Evolutionary conservation across 352 stramenopile genomes (phyloP), one percentile per base, ranked within the genome.

Genomic region (Globisporangium middletonii): DNA sequence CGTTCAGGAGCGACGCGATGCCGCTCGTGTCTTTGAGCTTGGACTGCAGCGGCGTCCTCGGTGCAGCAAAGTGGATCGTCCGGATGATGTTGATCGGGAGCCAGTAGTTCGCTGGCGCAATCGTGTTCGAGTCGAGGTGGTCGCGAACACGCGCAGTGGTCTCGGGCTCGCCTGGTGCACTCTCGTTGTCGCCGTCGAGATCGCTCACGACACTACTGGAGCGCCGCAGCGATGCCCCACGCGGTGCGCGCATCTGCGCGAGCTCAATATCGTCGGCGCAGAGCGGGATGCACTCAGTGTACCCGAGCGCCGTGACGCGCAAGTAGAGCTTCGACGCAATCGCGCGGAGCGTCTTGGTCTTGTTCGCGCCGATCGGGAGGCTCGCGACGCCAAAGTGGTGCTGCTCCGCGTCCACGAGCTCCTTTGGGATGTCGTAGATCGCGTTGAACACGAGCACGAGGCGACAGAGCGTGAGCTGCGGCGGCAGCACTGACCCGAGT

Each of bases 21-120:
- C 81, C 83, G 38, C 79, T 90, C 6, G 78, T 89, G 23, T 94
- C 83, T 47, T 88, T 86, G 16, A 92, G 55, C 53, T 89, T 92
- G 1, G 81, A 76, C 37, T 88, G 71, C 4, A 94, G 68, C 2
- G 79, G 77, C 2, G 83, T 94, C 3, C 78, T 72, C 9, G 83
- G 83, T 2, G 83, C 74, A 50, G 89, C 89, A 62, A 91, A 90
- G 50, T 85, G 76, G 33, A 92, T 75, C 35, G 76, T 86, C 12
- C 81, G 77, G 43, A 92, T 88, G 58, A 93, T 67, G 23, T 89
- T 87, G 16, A 88, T 72, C 23, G 80, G 83, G 3, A 93, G 60
- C 65, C 77, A 90, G 63, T 93, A 93, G 56, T 87, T 88, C 4
- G 43, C 4, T 13, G 43, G 43, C 4, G 41, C 15, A 19, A 13